Conservation (phyloP, 164 flowering plant genomes). For the Dillenia turbinata region DNA sequence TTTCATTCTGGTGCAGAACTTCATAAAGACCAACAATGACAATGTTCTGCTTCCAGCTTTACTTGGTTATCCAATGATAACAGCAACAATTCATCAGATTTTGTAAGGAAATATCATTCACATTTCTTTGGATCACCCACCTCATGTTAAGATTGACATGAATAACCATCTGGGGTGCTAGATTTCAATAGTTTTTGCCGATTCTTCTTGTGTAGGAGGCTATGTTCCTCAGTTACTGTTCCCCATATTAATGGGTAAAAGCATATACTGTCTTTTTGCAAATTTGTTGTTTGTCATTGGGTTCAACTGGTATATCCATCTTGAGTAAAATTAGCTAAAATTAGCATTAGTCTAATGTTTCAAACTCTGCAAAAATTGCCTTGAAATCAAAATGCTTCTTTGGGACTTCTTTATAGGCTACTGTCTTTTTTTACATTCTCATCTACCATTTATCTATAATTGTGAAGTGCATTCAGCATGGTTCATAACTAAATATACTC, state of each 20-base stretch:
- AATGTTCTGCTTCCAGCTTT: constrained; percentile 32
- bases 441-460: too few relatives aligned
- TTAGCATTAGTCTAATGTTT: too few relatives aligned
- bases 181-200: neutral
- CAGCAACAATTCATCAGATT: constrained; percentile 32
- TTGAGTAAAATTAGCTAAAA: too few relatives aligned
- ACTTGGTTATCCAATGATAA: constrained; percentile 51
- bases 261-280: neutral
- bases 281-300: neutral
- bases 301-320: too few relatives aligned
- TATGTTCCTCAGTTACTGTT: neutral
- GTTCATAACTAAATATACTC: too few relatives aligned
- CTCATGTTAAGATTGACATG: too few relatives aligned
- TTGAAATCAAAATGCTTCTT: neutral
- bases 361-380: too few relatives aligned
- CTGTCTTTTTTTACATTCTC: neutral
- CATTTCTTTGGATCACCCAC: too few relatives aligned
- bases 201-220: neutral
- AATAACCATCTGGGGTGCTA: neutral
- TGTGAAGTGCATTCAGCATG: too few relatives aligned
- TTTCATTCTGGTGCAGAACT: constrained; percentile 24
- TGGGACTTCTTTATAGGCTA: neutral
- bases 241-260: neutral
- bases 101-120: constrained; percentile 35
- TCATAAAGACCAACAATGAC: constrained; percentile 15